Evolutionary conservation across 73 alveolate genomes (phyloP).

Genomic region (Breviolum minutum): DNA sequence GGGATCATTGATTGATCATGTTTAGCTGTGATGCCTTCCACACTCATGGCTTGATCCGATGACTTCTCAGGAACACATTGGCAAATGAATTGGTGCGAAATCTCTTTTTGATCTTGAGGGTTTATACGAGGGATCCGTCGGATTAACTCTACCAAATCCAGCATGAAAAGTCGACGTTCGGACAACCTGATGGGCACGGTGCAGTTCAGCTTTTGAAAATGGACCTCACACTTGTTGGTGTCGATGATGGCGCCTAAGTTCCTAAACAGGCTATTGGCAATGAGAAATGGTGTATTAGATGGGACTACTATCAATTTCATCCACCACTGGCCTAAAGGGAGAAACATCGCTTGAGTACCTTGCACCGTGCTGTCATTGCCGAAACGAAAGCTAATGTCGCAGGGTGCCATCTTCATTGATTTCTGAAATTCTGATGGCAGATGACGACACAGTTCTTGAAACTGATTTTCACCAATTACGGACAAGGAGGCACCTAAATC

Average conservation of each 20-base stretch:
- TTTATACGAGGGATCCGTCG: no score
- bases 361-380: constrained; percentile 5
- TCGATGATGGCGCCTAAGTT: not conserved
- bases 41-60: not conserved
- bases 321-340: not conserved
- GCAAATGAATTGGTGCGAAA: not conserved
- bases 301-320: not conserved
- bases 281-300: not conserved
- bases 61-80: not conserved
- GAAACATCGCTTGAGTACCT: not conserved
- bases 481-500: not conserved
- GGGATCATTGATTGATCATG: not conserved
- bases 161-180: not conserved
- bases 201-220: not conserved
- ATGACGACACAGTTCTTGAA: not conserved
- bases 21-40: not conserved
- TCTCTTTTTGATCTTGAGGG: not conserved
- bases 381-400: not conserved
- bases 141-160: not conserved
- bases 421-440: not conserved
- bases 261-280: not conserved
- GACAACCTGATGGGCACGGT: not conserved
- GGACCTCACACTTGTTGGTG: not conserved
- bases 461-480: not conserved
- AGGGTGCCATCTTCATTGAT: not conserved